Conservation (phyloP, 2,329 filamentous ascomycete genomes). For the Westerdykella ornata region DNA sequence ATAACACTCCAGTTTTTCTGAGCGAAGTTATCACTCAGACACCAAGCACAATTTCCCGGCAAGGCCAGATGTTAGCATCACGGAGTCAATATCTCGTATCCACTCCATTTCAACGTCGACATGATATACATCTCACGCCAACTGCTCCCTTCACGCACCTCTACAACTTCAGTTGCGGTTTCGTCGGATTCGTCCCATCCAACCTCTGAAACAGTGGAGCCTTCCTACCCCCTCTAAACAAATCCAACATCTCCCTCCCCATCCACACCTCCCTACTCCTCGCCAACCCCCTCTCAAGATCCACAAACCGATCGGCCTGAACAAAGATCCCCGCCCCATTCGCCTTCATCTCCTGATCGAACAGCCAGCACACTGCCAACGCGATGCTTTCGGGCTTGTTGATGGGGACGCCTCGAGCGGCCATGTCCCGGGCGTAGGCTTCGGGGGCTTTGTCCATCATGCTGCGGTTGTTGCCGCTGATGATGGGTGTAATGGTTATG, state of each 20-base stretch:
- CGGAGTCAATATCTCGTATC: too few relatives aligned
- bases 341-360: slow-evolving; percentile 39
- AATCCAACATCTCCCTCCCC: slow-evolving; percentile 46
- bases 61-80: too few relatives aligned
- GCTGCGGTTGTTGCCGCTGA: slow-evolving; percentile 29
- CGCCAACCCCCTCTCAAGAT: slow-evolving; percentile 44
- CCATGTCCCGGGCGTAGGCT: slow-evolving; percentile 42
- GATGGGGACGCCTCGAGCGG: slow-evolving; percentile 41
- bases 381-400: slow-evolving; percentile 43
- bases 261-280: slow-evolving; percentile 44
- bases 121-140: too few relatives aligned
- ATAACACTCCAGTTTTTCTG: too few relatives aligned
- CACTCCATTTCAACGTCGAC: too few relatives aligned
- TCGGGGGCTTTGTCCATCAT: slow-evolving; percentile 28
- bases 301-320: slow-evolving; percentile 39
- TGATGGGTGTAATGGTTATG: slow-evolving; percentile 45
- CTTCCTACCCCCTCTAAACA: slow-evolving; percentile 43
- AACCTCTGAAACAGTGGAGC: slow-evolving; percentile 28
- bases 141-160: too few relatives aligned
- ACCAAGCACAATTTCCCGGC: too few relatives aligned
- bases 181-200: slow-evolving; percentile 16
- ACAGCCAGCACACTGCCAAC: slow-evolving; percentile 41
- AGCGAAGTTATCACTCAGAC: too few relatives aligned
- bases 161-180: slow-evolving; percentile 6
- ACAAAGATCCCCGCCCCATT: slow-evolving; percentile 45